Conservation (phyloP, 73 alveolate species). For the Paramecium biaurelia region DNA sequence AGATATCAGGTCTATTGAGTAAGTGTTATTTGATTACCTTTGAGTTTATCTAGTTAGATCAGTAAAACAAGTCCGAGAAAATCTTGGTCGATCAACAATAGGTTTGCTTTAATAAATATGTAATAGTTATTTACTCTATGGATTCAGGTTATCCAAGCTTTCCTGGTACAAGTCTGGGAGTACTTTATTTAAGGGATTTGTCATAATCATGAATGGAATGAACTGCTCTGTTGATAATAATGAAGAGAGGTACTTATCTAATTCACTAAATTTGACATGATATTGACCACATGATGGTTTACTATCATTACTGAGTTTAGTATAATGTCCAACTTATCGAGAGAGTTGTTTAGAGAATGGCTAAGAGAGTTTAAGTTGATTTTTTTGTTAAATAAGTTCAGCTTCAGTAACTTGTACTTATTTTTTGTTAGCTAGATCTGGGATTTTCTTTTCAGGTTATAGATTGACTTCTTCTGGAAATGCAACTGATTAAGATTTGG, state of each 20-base stretch:
- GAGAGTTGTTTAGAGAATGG: constrained; percentile 35
- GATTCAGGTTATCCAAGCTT: not conserved
- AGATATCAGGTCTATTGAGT: constrained; percentile 3
- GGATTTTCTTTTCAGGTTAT: not conserved
- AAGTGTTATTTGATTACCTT: not conserved
- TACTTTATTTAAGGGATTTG: not conserved
- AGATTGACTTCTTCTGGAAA: constrained; percentile 12
- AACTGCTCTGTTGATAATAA: not conserved
- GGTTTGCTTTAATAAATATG: not conserved
- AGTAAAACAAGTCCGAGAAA: not conserved
- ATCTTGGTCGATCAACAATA: constrained; percentile 41
- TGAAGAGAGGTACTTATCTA: constrained; percentile 27
- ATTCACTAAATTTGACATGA: constrained; percentile 56
- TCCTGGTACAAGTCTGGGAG: not conserved
- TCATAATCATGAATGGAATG: constrained; percentile 22
- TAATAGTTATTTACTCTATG: not conserved
- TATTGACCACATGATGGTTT: constrained; percentile 55
- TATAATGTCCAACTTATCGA: constrained; percentile 1
- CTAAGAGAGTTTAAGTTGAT: not conserved
- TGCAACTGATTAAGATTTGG: not conserved
- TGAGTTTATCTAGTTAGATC: not conserved
- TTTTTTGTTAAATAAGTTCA: not conserved
- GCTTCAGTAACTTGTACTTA: not conserved
- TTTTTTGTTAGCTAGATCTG: not conserved
- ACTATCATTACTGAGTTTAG: not conserved